A percentile compares a stretch with the other conserved stretches of the same genome.
These are phyloP conservation scores for Ogataea nonfermentans DNA, from an alignment of 805 yeast species.

Conservation along the genomic window DNA sequence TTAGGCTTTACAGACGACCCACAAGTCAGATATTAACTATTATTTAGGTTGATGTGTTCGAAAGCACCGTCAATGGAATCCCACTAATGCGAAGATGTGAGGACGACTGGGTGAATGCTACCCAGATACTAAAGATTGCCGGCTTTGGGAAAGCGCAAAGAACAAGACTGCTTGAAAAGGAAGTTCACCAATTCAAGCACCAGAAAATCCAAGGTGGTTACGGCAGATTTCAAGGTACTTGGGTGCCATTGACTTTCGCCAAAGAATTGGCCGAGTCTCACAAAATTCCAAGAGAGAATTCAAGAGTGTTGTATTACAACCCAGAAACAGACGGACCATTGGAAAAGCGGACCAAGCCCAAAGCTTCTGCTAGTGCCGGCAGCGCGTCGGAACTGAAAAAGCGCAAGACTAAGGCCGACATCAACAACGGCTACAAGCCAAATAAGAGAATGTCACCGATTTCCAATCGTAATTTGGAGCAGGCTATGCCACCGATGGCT, in stretches of 20 bases:
- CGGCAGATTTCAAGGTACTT: constrained; percentile 82
- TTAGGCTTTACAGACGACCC: neutral
- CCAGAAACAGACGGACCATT: constrained; percentile 47
- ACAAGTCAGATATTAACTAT: constrained; percentile 1
- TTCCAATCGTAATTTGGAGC: neutral
- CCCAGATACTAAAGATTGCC: constrained; percentile 77
- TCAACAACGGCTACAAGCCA: constrained; percentile 16
- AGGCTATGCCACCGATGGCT: constrained; percentile 2
- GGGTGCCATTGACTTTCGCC: constrained; percentile 75
- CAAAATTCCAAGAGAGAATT: constrained; percentile 49
- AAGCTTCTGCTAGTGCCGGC: constrained; percentile 2
- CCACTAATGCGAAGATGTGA: constrained; percentile 85
- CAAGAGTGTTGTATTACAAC: constrained; percentile 53
- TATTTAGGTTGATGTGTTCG: constrained; percentile 46
- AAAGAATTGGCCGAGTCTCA: constrained; percentile 52
- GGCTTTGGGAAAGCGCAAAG: constrained; percentile 76
- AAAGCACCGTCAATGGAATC: constrained; percentile 65
- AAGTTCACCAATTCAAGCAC: constrained; percentile 62
- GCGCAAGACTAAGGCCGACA: constrained; percentile 35
- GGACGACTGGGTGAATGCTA: constrained; percentile 93
- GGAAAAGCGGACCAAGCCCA: constrained; percentile 38
- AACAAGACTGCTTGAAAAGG: constrained; percentile 72
- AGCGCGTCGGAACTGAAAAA: constrained; percentile 24
- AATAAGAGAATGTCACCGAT: constrained; percentile 11
- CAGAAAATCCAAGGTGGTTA: constrained; percentile 85